Evolutionary conservation across 192 early-diverging fungal species (phyloP).

Genomic region (Thoreauomyces humboldtii): DNA sequence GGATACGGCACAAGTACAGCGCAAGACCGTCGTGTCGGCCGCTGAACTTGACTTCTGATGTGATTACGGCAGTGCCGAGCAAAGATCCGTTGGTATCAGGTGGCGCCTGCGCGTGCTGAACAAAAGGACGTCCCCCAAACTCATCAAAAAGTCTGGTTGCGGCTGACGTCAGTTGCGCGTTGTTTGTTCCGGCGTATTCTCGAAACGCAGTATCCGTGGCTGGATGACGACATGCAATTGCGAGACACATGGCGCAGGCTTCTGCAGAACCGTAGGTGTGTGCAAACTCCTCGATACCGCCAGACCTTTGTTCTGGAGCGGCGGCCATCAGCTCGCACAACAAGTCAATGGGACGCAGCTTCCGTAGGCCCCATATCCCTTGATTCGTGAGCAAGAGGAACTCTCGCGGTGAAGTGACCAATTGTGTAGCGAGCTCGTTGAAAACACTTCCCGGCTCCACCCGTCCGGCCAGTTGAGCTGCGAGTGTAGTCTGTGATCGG

Average conservation of each 20-base stretch:
- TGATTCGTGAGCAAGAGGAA: conserved; percentile 77
- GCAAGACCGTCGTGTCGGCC: conserved; percentile 74
- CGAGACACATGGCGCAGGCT: conserved; percentile 84
- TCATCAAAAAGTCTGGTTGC: conserved; percentile 36
- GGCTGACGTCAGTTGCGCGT: conserved; percentile 21
- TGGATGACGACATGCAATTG: conserved; percentile 58
- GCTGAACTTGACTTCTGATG: conserved; percentile 53
- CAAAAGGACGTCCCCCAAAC: conserved; percentile 37
- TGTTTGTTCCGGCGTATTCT: conserved; percentile 8
- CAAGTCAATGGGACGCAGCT: conserved; percentile 74
- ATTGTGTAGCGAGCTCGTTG: conserved; percentile 69
- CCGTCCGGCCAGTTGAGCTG: conserved; percentile 14
- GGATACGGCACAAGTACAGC: conserved; percentile 68
- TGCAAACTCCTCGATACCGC: conserved; percentile 43
- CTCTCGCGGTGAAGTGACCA: conserved; percentile 52
- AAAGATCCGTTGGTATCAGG: conserved; percentile 46
- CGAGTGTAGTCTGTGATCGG: not conserved
- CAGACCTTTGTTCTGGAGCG: conserved; percentile 19
- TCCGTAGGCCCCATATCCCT: conserved; percentile 41
- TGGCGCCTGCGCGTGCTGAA: conserved; percentile 7
- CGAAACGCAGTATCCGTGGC: not conserved
- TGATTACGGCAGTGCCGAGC: conserved; percentile 29
- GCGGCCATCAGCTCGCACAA: conserved; percentile 55
- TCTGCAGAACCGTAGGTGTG: conserved; percentile 61
- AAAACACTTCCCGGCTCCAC: conserved; percentile 33